Percentiles rank a stretch among this genome's conserved stretches.
Conservation (phyloP, 1,284 basidiomycete genomes). For the Cryptococcus deneoformans region DNA sequence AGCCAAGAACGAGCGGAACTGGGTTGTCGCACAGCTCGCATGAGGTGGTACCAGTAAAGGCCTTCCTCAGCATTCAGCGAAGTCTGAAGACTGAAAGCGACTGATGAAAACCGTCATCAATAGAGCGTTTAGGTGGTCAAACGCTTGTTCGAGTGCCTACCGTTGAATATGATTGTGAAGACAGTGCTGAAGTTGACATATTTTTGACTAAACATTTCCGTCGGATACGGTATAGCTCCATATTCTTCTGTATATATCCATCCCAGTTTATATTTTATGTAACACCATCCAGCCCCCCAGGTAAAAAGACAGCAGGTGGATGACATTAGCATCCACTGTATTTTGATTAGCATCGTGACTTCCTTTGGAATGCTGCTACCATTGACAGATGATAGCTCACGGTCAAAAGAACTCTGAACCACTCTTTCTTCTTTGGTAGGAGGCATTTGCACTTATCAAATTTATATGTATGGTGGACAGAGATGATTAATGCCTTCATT, state of each 20-base stretch:
- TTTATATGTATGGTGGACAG: conserved; percentile 24
- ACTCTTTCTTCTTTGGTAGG: conserved; percentile 29
- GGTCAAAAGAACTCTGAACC: conserved; percentile 30
- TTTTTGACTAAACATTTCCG: conserved; percentile 14
- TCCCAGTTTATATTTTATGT: conserved; percentile 27
- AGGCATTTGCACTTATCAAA: conserved; percentile 31
- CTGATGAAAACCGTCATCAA: conserved; percentile 2
- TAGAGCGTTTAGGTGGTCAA: background rate
- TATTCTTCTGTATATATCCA: conserved; percentile 18
- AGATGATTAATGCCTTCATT: conserved; percentile 17
- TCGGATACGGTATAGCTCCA: conserved; percentile 23
- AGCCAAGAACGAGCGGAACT: conserved; percentile 26
- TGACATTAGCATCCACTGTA: conserved; percentile 28
- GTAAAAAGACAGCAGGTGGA: conserved; percentile 15
- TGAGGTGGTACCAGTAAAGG: conserved; percentile 36
- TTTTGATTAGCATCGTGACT: background rate
- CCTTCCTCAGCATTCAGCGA: conserved; percentile 34
- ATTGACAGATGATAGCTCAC: conserved; percentile 10
- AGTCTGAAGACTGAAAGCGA: conserved; percentile 24
- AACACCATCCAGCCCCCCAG: conserved; percentile 21
- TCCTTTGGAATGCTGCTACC: background rate
- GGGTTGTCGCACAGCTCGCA: conserved; percentile 26
- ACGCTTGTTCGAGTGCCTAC: conserved; percentile 8
- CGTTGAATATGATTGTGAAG: conserved; percentile 17
- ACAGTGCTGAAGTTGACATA: conserved; percentile 15